Base-by-base conservation (phyloP, 257 asterid species). In the Ballota nigra region DNA sequence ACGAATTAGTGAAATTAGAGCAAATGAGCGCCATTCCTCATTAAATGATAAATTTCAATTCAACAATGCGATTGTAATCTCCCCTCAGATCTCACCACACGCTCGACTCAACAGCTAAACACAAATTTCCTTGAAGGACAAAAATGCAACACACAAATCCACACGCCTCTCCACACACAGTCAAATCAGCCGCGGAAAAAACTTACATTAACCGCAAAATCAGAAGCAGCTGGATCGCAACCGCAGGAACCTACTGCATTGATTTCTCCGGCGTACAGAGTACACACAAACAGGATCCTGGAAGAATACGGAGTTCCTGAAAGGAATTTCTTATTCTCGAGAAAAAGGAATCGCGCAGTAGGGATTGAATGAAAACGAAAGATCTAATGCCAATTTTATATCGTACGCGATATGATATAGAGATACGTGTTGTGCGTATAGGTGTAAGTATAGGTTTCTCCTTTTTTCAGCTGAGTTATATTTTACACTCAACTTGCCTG, bases 321-420 rank as follows among this genome's bases (percentile, higher is more conserved):
- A 19, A 53, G 59, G 70, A 51, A 70, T 70, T 69, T 26, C n/a
- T n/a, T n/a, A n/a, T 23, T 29, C 75, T 72, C 51, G 51, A 67
- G 38, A 36, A 24, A 34, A 51, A 80, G 34, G 40, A 61, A 63
- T 68, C 82, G 55, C 51, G 55, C 61, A 75, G 59, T 5, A 41
- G 71, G 65, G 85, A 80, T 78, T 60, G 72, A 66, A 76, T 61
- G 80, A 74, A 70, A 81, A 78, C 60, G 81, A 73, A 77, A 71
- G 83, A 82, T 82, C 85, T 58, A 59, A 58, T 59, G 38, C 52
- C 57, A 53, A 23, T 19, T 49, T 18, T 11, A 64, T 38, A 55
- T 26, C 26, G 36, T 33, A 52, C 13, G 20, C 57, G 34, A 19
- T 40, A 4, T 8, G 19, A 38, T 56, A 41, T 33, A 74, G 22